A percentile compares a stretch with the other conserved stretches of the same genome.
These are phyloP conservation scores for Lolium perenne DNA, from an alignment of 176 grass and related monocot species.

Conservation along the genomic window DNA sequence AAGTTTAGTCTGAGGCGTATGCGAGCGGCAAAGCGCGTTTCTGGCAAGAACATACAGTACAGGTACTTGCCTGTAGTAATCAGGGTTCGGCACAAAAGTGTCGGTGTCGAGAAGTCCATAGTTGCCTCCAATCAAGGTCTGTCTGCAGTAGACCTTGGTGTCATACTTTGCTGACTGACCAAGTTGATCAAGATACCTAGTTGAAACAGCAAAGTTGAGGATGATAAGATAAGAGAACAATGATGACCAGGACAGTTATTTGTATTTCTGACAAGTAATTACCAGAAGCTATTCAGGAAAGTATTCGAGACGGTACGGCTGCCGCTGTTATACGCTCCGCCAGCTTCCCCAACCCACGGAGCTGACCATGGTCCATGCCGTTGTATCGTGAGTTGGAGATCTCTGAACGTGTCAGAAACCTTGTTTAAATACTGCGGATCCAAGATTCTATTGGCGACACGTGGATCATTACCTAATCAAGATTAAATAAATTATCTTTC, in stretches of 20 bases:
- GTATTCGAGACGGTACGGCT: constrained; percentile 77
- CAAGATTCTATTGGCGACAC: constrained; percentile 66
- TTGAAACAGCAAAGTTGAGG: constrained; percentile 36
- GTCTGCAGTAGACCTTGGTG: constrained; percentile 94
- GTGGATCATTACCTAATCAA: constrained; percentile 83
- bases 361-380: constrained; percentile 78
- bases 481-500: neutral
- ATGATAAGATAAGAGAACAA: constrained; percentile 11
- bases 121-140: constrained; percentile 88
- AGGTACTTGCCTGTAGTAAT: constrained; percentile 87
- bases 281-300: constrained; percentile 98
- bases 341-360: constrained; percentile 95
- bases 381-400: constrained; percentile 74
- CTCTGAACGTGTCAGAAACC: constrained; percentile 77
- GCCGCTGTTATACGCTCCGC: constrained; percentile 96
- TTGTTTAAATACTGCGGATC: constrained; percentile 74
- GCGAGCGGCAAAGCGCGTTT: neutral
- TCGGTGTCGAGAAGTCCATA: constrained; percentile 94
- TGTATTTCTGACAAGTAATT: constrained; percentile 37
- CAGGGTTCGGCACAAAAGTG: constrained; percentile 86
- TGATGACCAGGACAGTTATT: neutral
- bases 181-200: constrained; percentile 97
- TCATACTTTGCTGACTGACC: constrained; percentile 91
- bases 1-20: constrained; percentile 32
- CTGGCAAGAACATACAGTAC: constrained; percentile 1